phyloP scores from a whole-genome alignment of 331 rosid genomes.

The Pyrus hybrid region DNA sequence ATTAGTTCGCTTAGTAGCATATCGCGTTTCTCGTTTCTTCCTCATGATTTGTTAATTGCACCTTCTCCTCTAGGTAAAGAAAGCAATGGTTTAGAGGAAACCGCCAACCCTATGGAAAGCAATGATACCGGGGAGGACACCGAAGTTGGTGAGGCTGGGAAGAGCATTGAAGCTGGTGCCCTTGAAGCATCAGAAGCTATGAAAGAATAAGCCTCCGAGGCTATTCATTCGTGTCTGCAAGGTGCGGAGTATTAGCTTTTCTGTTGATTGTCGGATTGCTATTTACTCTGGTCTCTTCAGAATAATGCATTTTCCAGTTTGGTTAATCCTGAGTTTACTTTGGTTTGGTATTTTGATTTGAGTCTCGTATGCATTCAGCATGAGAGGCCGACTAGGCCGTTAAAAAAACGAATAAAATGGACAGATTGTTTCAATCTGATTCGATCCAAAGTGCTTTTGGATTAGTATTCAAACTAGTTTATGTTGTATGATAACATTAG shows the following conservation, averaged over 20 bases:
- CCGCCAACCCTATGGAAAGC: background rate
- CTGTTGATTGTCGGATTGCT: background rate
- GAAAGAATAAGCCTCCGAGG: background rate
- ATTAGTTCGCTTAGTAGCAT: background rate
- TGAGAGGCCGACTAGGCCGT: background rate
- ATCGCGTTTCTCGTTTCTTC: background rate
- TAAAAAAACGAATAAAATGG: background rate
- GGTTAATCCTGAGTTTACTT: background rate
- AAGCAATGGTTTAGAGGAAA: background rate
- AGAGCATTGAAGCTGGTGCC: background rate
- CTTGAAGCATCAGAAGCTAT: background rate
- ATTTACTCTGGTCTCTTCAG: background rate
- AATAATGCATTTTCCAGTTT: background rate
- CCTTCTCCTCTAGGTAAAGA: background rate
- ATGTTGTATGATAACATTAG: background rate
- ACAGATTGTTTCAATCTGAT: background rate
- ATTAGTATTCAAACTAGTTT: background rate
- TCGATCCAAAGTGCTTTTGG: background rate
- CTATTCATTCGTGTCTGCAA: background rate
- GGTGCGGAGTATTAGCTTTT: background rate
- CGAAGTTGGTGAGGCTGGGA: background rate
- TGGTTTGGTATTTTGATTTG: background rate
- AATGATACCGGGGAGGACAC: background rate
- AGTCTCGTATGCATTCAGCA: background rate
- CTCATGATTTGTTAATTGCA: background rate